Evolutionary conservation across 2,329 filamentous ascomycete species (phyloP), one percentile per base, ranked within the genome.

Genomic region (Fusarium denticulatum): DNA sequence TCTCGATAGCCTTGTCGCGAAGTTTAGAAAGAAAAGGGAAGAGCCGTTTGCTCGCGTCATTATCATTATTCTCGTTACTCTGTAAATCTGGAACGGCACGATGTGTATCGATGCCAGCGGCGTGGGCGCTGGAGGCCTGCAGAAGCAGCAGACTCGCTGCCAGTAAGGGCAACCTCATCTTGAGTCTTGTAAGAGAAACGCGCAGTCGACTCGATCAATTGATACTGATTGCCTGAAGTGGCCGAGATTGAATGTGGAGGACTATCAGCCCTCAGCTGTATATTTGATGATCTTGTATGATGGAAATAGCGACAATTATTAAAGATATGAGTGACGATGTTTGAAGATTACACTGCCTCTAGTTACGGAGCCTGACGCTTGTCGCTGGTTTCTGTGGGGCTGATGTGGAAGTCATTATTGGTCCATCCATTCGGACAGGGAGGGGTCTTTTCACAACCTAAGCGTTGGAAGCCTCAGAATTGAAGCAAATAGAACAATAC

Each of bases 1-100:
- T 80, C 72, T 88, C 86, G 42, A 88, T 82, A 47, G 83, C 83
- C 37, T 82, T 82, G 72, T 89, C 85, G 69, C 88, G 85, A 46
- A 89, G 76, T 82, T 85, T 87, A 37, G 84, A 85, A 62, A 88
- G 78, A 64, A 86, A 82, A 0, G 87, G 86, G 57, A 88, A 88
- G 52, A 84, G 67, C 32, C 61, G 72, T 9, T 65, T 50, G n/a
- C 76, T 76, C 50, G 67, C 60, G 43, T 63, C 73, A 46, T 32
- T 34, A 26, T 63, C 40, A 34, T 39, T 60, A 20, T 59, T 43
- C 16, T 50, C 34, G 36, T 71, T 67, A 24, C 59, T 42, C 26
- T 58, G 66, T 39, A 67, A 24, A 47, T 74, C 77, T 45, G 75
- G 55, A 37, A 75, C 62, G 45, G 63, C 53, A 42, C 68, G 77